Evolutionary conservation across 2,329 filamentous ascomycete genomes (phyloP).

Genomic region (Fulvia fulva): DNA sequence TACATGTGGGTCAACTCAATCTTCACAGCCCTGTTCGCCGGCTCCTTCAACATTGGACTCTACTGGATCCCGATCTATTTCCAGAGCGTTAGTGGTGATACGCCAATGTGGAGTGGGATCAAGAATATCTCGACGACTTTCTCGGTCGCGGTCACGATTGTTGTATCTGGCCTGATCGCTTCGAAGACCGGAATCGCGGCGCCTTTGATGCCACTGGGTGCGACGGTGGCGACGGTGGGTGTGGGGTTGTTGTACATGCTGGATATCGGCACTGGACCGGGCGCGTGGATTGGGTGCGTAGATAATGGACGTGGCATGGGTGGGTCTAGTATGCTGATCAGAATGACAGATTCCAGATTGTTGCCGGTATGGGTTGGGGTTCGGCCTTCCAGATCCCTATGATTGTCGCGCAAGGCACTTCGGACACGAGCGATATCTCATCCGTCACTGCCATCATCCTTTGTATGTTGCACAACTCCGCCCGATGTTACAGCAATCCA

Average conservation of each 20-base stretch:
- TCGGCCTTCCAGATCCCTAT: constrained; percentile 38
- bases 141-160: constrained; percentile 16
- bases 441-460: constrained; percentile 35
- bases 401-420: constrained; percentile 34
- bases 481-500: neutral
- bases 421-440: constrained; percentile 32
- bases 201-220: neutral
- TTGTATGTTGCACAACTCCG: neutral
- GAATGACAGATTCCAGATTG: constrained; percentile 46
- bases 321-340: too few relatives aligned
- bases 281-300: constrained; percentile 49
- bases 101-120: constrained; percentile 38
- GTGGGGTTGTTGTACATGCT: constrained; percentile 32
- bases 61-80: constrained; percentile 42
- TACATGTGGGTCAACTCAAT: constrained; percentile 32
- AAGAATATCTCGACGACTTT: constrained; percentile 37
- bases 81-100: constrained; percentile 37
- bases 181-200: neutral
- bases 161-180: constrained; percentile 3
- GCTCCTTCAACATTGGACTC: constrained; percentile 33
- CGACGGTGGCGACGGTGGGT: constrained; percentile 16
- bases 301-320: too few relatives aligned
- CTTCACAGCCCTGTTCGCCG: neutral
- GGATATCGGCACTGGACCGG: constrained; percentile 38
- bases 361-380: constrained; percentile 48